Evolutionary conservation across 257 asterid genomes (phyloP).

Genomic region (Linderniella brevidens): DNA sequence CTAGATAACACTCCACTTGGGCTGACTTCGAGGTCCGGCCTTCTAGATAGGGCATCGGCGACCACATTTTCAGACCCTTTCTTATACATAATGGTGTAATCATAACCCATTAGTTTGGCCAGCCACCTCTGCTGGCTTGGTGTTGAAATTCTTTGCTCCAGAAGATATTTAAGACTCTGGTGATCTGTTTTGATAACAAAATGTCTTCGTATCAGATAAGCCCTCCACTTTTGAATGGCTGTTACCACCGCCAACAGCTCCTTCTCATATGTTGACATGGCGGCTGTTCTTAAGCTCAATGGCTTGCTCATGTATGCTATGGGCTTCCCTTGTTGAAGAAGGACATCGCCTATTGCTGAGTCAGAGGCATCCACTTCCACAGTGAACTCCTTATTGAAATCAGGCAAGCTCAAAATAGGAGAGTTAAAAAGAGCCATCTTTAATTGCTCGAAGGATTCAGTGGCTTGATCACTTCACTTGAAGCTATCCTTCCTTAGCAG

Average conservation of each 20-base stretch:
- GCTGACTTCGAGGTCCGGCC: neutral
- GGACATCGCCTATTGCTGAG: neutral
- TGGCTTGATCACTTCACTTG: neutral
- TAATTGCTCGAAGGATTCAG: neutral
- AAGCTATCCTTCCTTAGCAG: neutral
- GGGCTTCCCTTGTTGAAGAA: neutral
- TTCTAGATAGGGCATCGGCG: neutral
- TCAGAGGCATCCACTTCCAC: neutral
- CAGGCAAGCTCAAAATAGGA: neutral
- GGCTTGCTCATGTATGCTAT: slow-evolving; percentile 1
- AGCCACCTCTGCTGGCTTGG: slow-evolving; percentile 1
- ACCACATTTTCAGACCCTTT: neutral
- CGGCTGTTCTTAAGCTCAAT: neutral
- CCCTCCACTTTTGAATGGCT: neutral
- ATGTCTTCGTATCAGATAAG: neutral
- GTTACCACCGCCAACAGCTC: neutral
- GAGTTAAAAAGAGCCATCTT: neutral
- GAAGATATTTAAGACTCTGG: neutral
- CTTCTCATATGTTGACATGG: slow-evolving; percentile 1
- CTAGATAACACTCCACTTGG: too few relatives aligned
- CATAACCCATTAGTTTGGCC: slow-evolving; percentile 4
- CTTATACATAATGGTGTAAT: neutral
- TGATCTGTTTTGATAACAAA: neutral
- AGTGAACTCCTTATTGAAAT: neutral
- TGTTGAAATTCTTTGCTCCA: neutral